Evolutionary conservation across 1,139 yeast species (phyloP).

Genomic region (Zygoascus sp.): DNA sequence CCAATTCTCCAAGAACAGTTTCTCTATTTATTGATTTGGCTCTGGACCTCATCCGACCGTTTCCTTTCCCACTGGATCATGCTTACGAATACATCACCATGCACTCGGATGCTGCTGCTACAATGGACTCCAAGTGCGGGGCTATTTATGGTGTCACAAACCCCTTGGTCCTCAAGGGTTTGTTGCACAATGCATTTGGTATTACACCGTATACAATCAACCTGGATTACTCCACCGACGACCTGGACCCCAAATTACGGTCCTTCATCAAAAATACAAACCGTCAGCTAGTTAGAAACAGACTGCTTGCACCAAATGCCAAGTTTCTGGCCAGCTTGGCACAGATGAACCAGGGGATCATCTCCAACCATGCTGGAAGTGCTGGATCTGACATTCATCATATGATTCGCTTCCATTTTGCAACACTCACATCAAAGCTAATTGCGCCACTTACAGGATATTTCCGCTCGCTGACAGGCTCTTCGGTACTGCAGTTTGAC

Average conservation of each 20-base stretch:
- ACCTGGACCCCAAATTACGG: constrained; percentile 13
- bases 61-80: constrained; percentile 22
- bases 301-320: constrained; percentile 22
- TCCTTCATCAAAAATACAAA: constrained; percentile 14
- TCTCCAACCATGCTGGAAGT: constrained; percentile 7
- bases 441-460: constrained; percentile 25
- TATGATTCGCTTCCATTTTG: constrained; percentile 24
- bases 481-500: constrained; percentile 13
- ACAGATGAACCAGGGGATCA: constrained; percentile 10
- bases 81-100: constrained; percentile 30
- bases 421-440: constrained; percentile 25
- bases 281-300: constrained; percentile 14
- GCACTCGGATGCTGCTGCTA: constrained; percentile 18
- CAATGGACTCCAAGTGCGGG: not conserved
- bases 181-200: constrained; percentile 2
- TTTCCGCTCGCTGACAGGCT: constrained; percentile 10
- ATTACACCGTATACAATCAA: constrained; percentile 1
- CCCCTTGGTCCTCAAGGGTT: constrained; percentile 24
- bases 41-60: constrained; percentile 27
- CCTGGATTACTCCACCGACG: constrained; percentile 9
- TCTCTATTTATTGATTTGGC: constrained; percentile 26
- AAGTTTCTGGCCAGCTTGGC: constrained; percentile 18
- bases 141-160: constrained; percentile 28
- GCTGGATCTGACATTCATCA: constrained; percentile 13
- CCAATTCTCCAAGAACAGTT: constrained; percentile 27